Evolutionary conservation across 176 grass and related monocot genomes (phyloP).

Genomic region (Panicum miliaceum): DNA sequence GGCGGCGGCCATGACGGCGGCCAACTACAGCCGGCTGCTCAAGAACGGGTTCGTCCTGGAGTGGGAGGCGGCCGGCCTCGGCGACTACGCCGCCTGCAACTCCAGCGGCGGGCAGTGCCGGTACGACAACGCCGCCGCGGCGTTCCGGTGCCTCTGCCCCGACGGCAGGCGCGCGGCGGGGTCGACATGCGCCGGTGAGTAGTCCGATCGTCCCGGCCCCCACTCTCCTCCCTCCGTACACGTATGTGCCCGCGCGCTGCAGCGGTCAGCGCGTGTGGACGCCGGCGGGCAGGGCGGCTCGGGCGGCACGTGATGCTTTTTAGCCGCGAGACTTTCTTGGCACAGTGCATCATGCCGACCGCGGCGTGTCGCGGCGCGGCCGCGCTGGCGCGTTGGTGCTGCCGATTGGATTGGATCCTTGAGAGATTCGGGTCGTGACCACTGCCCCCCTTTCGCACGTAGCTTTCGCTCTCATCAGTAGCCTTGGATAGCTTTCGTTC

Average conservation of each 20-base stretch:
- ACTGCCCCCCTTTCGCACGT: background rate
- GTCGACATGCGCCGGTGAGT: conserved; percentile 46
- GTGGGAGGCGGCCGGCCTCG: conserved; percentile 1
- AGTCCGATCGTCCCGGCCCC: background rate
- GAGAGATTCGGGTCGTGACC: background rate
- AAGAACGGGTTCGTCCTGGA: conserved; percentile 54
- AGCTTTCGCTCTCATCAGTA: background rate
- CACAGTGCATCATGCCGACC: background rate
- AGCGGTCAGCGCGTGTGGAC: background rate
- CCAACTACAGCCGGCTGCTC: conserved; percentile 41
- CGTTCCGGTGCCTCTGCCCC: conserved; percentile 61
- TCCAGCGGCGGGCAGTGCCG: conserved; percentile 53
- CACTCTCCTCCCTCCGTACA: background rate
- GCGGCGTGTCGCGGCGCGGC: background rate
- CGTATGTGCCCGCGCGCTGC: background rate
- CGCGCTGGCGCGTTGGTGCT: background rate
- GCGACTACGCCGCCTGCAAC: background rate
- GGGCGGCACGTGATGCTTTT: background rate
- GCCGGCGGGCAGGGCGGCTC: background rate
- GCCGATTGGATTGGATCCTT: background rate
- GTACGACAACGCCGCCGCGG: background rate
- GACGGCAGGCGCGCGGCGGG: background rate
- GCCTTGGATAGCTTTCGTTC: background rate
- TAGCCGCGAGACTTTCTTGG: background rate
- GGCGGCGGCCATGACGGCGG: background rate